Evolutionary conservation across 441 rosid genomes (phyloP).

Genomic region (Erodium texanum): DNA sequence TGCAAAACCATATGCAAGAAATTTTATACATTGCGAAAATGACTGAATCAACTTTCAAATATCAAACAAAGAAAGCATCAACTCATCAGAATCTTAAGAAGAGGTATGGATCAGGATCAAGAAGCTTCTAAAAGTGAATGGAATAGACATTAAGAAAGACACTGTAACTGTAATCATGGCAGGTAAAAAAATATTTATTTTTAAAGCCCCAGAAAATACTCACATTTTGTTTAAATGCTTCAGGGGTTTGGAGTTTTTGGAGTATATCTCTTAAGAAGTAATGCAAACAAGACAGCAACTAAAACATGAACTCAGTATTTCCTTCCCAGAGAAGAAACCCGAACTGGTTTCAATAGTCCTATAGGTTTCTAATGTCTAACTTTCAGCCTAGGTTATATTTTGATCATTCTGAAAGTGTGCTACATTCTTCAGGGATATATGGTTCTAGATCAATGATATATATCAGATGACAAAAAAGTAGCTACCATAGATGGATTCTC

Average conservation of each 20-base stretch:
- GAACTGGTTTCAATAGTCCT: background rate
- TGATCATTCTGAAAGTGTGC: background rate
- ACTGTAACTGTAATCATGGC: background rate
- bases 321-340: background rate
- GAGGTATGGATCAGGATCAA: background rate
- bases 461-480: conserved; percentile 3
- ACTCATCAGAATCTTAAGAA: background rate
- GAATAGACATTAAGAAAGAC: background rate
- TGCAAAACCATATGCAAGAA: background rate
- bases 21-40: background rate
- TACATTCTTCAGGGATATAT: background rate
- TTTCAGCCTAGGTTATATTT: background rate
- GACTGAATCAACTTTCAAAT: background rate
- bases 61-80: background rate
- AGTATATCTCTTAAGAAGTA: background rate
- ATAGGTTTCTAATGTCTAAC: background rate
- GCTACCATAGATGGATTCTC: background rate
- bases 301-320: background rate
- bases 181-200: background rate
- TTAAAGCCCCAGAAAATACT: background rate
- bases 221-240: background rate
- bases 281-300: background rate
- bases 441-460: background rate
- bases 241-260: background rate
- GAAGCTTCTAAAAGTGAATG: background rate